These are phyloP conservation scores for Fusarium austroafricanum DNA, from an alignment of 2,329 filamentous ascomycete species.

Conservation along the genomic window DNA sequence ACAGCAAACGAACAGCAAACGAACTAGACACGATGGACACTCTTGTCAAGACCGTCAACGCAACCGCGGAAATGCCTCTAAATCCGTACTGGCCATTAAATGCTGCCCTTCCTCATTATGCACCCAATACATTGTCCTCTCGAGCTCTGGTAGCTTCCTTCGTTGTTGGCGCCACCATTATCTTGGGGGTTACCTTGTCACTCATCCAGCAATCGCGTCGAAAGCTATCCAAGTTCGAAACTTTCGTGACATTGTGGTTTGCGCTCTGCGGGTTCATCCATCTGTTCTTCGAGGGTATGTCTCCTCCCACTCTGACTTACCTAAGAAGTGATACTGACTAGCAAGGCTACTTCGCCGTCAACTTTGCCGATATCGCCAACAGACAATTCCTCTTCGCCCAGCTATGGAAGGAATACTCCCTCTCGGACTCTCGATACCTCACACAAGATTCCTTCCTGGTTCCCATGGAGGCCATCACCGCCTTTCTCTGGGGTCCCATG, in stretches of 20 bases:
- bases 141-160: slow-evolving; percentile 70
- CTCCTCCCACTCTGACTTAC: fast-evolving
- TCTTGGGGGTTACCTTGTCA: slow-evolving; percentile 68
- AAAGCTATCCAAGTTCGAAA: slow-evolving; percentile 64
- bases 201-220: slow-evolving; percentile 65
- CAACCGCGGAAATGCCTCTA: slow-evolving; percentile 18
- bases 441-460: slow-evolving; percentile 64
- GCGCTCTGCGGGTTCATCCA: slow-evolving; percentile 71
- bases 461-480: slow-evolving; percentile 67
- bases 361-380: slow-evolving; percentile 56
- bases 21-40: slow-evolving; percentile 33
- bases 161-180: slow-evolving; percentile 62
- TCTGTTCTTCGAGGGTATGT: slow-evolving; percentile 56
- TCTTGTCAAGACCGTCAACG: slow-evolving; percentile 2
- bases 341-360: slow-evolving; percentile 61
- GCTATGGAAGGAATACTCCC: slow-evolving; percentile 69
- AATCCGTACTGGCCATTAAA: slow-evolving; percentile 81
- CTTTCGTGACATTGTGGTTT: slow-evolving; percentile 78
- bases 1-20: neutral
- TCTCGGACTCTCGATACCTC: slow-evolving; percentile 67
- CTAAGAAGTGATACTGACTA: neutral
- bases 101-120: slow-evolving; percentile 70
- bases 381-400: slow-evolving; percentile 61
- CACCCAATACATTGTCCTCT: slow-evolving; percentile 73
- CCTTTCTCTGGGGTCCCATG: slow-evolving; percentile 64